phyloP scores from a whole-genome alignment of 1,284 basidiomycete species.

The Ceratobasidium sp. region DNA sequence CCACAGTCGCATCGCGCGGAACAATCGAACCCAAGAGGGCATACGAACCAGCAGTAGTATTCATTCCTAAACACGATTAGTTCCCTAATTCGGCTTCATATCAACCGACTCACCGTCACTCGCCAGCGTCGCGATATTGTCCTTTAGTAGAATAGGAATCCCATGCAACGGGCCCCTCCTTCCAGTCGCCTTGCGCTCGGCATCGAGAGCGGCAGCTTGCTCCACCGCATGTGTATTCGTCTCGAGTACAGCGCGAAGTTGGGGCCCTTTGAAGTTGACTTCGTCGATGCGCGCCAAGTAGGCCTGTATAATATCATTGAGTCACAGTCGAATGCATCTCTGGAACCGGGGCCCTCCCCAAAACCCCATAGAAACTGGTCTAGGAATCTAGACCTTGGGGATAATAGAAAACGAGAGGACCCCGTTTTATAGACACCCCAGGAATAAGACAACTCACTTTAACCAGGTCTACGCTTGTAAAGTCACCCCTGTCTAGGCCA shows the following conservation, averaged over 20 bases:
- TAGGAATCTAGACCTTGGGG: too few species aligned
- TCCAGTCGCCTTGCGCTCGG: constrained; percentile 38
- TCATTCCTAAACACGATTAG: constrained; percentile 33
- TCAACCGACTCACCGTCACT: constrained; percentile 31
- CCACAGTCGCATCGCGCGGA: constrained; percentile 66
- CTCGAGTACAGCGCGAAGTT: constrained; percentile 45
- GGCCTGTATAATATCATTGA: constrained; percentile 38
- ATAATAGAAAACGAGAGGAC: too few species aligned
- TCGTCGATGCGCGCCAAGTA: constrained; percentile 47
- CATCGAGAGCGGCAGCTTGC: constrained; percentile 42
- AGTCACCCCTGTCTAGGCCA: constrained; percentile 50
- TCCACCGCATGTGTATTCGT: constrained; percentile 43
- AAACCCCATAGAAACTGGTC: too few species aligned
- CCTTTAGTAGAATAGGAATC: constrained; percentile 47
- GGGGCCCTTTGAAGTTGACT: constrained; percentile 43
- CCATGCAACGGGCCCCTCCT: constrained; percentile 45
- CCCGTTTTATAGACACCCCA: too few species aligned
- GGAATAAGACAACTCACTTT: constrained; percentile 46
- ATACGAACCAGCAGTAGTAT: constrained; percentile 56
- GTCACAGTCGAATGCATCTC: too few species aligned
- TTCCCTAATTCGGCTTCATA: too few species aligned
- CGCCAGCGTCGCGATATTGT: constrained; percentile 45
- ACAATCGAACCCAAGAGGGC: constrained; percentile 63
- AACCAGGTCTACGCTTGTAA: constrained; percentile 55
- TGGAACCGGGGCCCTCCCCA: too few species aligned